Evolutionary conservation across 495 filamentous ascomycete genomes (phyloP).

Genomic region (Bryoglossum gracile): DNA sequence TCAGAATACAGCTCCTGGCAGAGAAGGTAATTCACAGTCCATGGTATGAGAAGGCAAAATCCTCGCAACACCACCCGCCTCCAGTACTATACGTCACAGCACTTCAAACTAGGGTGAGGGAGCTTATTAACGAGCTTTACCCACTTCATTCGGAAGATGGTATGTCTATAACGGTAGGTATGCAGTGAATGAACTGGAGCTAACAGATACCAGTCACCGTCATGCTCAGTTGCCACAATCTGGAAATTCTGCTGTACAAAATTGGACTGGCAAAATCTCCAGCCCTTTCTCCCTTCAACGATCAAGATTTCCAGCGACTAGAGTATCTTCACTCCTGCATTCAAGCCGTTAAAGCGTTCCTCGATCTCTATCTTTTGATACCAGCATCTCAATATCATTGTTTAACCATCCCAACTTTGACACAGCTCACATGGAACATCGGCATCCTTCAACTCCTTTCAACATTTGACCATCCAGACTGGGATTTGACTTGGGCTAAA

Average conservation of each 20-base stretch:
- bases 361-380: slow-evolving; percentile 29
- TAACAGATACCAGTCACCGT: not conserved
- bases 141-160: slow-evolving; percentile 1
- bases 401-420: slow-evolving; percentile 33
- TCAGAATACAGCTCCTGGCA: slow-evolving; percentile 5
- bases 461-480: slow-evolving; percentile 33
- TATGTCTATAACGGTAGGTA: not conserved
- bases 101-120: slow-evolving; percentile 4
- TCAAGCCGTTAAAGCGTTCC: slow-evolving; percentile 31
- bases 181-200: slow-evolving; percentile 14
- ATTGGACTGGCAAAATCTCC: slow-evolving; percentile 5
- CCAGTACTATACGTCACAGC: slow-evolving; percentile 6
- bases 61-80: not conserved
- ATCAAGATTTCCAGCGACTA: slow-evolving; percentile 18
- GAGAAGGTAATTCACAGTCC: slow-evolving; percentile 10
- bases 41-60: slow-evolving; percentile 1
- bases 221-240: not conserved
- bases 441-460: slow-evolving; percentile 35
- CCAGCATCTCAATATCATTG: slow-evolving; percentile 21
- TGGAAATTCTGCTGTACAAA: slow-evolving; percentile 5
- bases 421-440: slow-evolving; percentile 31
- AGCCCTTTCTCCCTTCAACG: not conserved
- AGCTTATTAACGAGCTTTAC: not conserved
- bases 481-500: slow-evolving; percentile 33
- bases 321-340: slow-evolving; percentile 27